Evolutionary conservation across 352 stramenopile genomes (phyloP).

Genomic region (Phytophthora rubi): DNA sequence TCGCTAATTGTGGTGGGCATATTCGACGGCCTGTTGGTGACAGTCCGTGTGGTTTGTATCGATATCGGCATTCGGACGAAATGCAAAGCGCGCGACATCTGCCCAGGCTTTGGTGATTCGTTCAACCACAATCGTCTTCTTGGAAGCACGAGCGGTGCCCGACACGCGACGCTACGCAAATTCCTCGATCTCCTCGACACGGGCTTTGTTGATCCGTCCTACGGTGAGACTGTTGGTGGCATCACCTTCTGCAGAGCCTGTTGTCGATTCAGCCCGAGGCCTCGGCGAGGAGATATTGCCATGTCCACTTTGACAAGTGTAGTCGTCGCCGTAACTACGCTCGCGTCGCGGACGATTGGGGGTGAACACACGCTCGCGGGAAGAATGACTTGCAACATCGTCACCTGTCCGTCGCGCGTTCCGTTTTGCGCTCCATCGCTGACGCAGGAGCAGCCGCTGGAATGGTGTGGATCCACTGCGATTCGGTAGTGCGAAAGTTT

Average conservation of each 20-base stretch:
- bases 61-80: slow-evolving; percentile 2
- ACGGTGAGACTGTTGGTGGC: background rate
- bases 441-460: slow-evolving; percentile 4
- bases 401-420: background rate
- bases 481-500: background rate
- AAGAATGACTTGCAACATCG: background rate
- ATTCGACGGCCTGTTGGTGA: too few species aligned
- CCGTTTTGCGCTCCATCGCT: background rate
- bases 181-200: slow-evolving; percentile 8
- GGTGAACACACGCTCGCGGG: too few species aligned
- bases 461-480: slow-evolving; percentile 3
- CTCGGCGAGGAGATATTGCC: background rate
- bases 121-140: slow-evolving; percentile 14
- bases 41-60: background rate
- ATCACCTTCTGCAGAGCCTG: background rate
- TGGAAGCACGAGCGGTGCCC: background rate
- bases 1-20: too few species aligned
- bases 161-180: slow-evolving; percentile 3
- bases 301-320: background rate
- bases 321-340: background rate
- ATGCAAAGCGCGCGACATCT: slow-evolving; percentile 20
- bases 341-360: too few species aligned
- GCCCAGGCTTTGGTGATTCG: slow-evolving; percentile 11
- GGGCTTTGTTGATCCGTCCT: slow-evolving; percentile 10
- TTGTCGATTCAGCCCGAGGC: background rate